Conservation (phyloP, 176 grass and related monocot genomes). For the Microstegium vimineum region DNA sequence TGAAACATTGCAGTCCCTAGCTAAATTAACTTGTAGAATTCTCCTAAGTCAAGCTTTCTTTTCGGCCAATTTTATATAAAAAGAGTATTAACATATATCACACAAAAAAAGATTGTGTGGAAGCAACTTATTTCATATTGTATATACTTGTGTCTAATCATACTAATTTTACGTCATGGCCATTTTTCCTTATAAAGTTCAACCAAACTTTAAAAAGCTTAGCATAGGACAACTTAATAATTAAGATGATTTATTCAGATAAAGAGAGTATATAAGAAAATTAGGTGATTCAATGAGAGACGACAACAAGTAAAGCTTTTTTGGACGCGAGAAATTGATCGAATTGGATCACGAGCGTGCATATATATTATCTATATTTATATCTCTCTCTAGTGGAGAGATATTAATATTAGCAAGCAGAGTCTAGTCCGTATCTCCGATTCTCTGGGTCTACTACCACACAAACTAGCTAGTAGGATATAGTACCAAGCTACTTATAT, state of each 20-base stretch:
- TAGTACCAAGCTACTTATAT: too few relatives aligned
- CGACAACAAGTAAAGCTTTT: background rate
- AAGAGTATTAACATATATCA: background rate
- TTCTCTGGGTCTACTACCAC: background rate
- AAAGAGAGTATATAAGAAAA: background rate
- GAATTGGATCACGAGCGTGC: background rate
- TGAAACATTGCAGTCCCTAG: background rate
- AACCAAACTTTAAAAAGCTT: background rate
- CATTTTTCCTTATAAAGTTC: background rate
- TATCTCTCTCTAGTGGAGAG: too few relatives aligned
- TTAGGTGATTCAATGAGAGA: background rate
- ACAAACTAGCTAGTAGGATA: background rate
- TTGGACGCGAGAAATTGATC: background rate
- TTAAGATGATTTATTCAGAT: background rate
- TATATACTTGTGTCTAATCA: background rate
- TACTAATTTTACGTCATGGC: background rate
- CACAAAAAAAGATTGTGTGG: background rate
- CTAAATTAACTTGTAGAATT: background rate
- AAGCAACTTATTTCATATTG: background rate
- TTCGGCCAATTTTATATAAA: background rate
- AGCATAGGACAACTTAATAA: background rate
- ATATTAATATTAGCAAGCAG: too few relatives aligned
- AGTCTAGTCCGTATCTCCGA: background rate
- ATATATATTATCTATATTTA: background rate
- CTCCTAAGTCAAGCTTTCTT: background rate